These are phyloP conservation scores for Tuctoria greenei DNA, from an alignment of 176 grass and related monocot species.

Conservation along the genomic window DNA sequence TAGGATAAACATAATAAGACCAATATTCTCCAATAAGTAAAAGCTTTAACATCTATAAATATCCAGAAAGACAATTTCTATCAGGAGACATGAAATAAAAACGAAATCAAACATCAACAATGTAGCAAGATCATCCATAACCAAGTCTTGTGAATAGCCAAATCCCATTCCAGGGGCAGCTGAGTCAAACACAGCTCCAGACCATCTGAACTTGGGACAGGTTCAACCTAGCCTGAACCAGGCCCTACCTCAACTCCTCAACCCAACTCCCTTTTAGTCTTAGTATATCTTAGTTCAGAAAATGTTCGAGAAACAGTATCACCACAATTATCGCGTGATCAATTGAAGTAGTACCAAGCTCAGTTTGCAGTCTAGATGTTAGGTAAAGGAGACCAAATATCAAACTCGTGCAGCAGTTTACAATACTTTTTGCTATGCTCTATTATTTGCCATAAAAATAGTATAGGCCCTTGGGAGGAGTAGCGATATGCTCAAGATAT, in stretches of 20 bases:
- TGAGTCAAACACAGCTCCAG: neutral
- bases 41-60: neutral
- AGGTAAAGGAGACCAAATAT: neutral
- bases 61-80: too few species aligned
- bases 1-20: neutral
- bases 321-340: conserved; percentile 12
- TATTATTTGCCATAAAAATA: neutral
- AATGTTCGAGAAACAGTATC: neutral
- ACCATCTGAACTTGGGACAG: neutral
- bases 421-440: neutral
- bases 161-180: neutral
- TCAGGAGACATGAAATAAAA: too few species aligned
- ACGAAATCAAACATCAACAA: too few species aligned
- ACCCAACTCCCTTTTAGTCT: neutral
- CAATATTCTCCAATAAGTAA: neutral
- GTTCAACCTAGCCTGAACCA: neutral
- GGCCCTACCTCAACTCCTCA: conserved; percentile 4
- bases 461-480: neutral
- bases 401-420: neutral
- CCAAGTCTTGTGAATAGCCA: neutral
- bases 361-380: neutral
- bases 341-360: neutral
- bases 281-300: neutral
- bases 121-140: neutral
- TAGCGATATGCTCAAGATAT: neutral